Evolutionary conservation across 371 early-diverging fungal genomes (phyloP).

Genomic region (Furculomyces boomerangus): DNA sequence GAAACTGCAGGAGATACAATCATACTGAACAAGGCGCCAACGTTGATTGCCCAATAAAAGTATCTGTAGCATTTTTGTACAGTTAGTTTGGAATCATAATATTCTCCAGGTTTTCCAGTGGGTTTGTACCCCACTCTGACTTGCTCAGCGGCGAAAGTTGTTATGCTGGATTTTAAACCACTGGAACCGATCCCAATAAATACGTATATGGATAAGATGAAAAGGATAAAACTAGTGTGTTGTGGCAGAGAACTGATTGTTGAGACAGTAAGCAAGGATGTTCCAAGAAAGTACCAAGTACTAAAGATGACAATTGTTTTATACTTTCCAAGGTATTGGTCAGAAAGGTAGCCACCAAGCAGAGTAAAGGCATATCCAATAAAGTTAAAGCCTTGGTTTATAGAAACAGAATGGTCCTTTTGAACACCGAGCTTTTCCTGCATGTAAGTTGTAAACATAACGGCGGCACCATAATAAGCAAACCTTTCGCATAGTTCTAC

Average conservation of each 20-base stretch:
- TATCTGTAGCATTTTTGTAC: constrained; percentile 42
- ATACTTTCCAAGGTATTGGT: constrained; percentile 67
- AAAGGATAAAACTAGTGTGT: not conserved
- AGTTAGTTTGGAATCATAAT: constrained; percentile 39
- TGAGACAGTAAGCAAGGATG: constrained; percentile 38
- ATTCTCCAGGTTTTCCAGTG: constrained; percentile 26
- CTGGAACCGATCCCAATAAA: constrained; percentile 75
- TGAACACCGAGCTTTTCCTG: not conserved
- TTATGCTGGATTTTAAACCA: constrained; percentile 70
- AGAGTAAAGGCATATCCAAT: constrained; percentile 69
- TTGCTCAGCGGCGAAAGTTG: constrained; percentile 60
- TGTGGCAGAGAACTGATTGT: constrained; percentile 40
- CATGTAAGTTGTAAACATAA: constrained; percentile 38
- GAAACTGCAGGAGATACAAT: constrained; percentile 16
- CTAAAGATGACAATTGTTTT: constrained; percentile 53
- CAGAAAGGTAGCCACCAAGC: constrained; percentile 63
- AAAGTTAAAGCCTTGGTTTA: constrained; percentile 54
- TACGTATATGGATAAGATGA: constrained; percentile 37
- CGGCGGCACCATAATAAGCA: constrained; percentile 45
- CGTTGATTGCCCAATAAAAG: constrained; percentile 78
- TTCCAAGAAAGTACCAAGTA: constrained; percentile 46
- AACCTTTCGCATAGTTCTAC: constrained; percentile 65
- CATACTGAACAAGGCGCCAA: constrained; percentile 36
- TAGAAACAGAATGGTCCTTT: not conserved
- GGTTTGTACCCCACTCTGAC: constrained; percentile 12